These are phyloP conservation scores for Venturiaceae sp. DNA, from an alignment of 2,329 filamentous ascomycete species.

Conservation along the genomic window DNA sequence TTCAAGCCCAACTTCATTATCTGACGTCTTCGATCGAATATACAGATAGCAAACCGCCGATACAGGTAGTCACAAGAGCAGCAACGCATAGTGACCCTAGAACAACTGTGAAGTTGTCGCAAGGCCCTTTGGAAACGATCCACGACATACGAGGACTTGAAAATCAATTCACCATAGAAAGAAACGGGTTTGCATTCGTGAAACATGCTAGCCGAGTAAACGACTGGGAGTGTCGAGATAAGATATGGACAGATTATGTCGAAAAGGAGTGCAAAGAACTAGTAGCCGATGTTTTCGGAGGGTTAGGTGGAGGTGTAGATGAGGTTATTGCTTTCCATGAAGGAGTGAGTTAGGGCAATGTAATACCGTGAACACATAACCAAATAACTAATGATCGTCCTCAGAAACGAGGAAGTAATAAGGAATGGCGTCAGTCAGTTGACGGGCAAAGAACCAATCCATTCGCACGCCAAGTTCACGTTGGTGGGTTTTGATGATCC, in stretches of 20 bases:
- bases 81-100: slow-evolving; percentile 15
- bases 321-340: slow-evolving; percentile 6
- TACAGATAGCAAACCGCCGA: slow-evolving; percentile 14
- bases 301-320: slow-evolving; percentile 2
- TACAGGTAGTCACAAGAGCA: slow-evolving; percentile 14
- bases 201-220: not conserved
- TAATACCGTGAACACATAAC: not conserved
- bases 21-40: slow-evolving; percentile 17
- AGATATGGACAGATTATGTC: slow-evolving; percentile 7
- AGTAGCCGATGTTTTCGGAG: not conserved
- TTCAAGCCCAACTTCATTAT: slow-evolving; percentile 17
- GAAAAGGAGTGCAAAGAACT: slow-evolving; percentile 4
- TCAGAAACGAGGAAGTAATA: slow-evolving; percentile 12
- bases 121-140: slow-evolving; percentile 2
- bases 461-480: slow-evolving; percentile 19
- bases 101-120: slow-evolving; percentile 13
- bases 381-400: slow-evolving; percentile 11
- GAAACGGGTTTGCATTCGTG: slow-evolving; percentile 8
- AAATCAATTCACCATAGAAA: slow-evolving; percentile 8
- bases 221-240: slow-evolving; percentile 5
- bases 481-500: not conserved
- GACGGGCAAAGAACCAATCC: slow-evolving; percentile 17
- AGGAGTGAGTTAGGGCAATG: not conserved
- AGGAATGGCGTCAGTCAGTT: slow-evolving; percentile 14
- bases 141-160: slow-evolving; percentile 8